Base-by-base conservation (phyloP, 2,329 filamentous ascomycete genomes). In the Colletotrichum lupini region DNA sequence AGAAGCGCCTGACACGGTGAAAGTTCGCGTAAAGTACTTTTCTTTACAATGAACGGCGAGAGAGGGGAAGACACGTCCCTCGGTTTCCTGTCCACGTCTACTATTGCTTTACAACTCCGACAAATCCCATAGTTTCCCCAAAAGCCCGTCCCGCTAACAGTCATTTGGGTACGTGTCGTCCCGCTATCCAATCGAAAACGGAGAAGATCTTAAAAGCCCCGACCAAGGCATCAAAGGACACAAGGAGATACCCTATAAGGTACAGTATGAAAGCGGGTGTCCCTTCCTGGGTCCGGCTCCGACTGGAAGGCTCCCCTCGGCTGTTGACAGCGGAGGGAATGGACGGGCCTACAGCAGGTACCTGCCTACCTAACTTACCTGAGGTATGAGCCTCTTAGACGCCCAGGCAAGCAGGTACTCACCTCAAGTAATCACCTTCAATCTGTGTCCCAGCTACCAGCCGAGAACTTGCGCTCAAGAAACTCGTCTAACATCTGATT, bases 141-240 rank as follows among this genome's bases (percentile, higher is more conserved):
- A 46, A 28, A 14, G 8, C 28, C 22, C 14, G 24, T 12, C 9
- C 19, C 28, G 22, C 30, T 32, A 14, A 4, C 59, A 46, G 59
- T 57, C 35, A 37, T 42, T 52, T 61, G 35, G 65, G 64, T 70
- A 73, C 60, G 71, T 73, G 67, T 73, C 71, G 35, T 58, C 61
- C 35, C 56, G 67, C 37, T 63, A 52, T 66, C 71, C 71, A 73
- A 73, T 73, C 67, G 67, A 65, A 66, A 57, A 57, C 67, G 30
- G 46, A 42, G 61, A 66, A 26, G 62, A 70, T 56, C 49, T 52
- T 24, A 72, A 70, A 26, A 46, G 42, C 19, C 42, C 42, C 42
- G 19, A 49, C 16, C 42, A 30, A 52, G 19, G 35, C 19, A 42
- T 16, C 37, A 42, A 3, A 19, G 53, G 46, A 24, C 5, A 42